Conservation (phyloP, 345 rosid genomes). For the Bruguiera parviflora region DNA sequence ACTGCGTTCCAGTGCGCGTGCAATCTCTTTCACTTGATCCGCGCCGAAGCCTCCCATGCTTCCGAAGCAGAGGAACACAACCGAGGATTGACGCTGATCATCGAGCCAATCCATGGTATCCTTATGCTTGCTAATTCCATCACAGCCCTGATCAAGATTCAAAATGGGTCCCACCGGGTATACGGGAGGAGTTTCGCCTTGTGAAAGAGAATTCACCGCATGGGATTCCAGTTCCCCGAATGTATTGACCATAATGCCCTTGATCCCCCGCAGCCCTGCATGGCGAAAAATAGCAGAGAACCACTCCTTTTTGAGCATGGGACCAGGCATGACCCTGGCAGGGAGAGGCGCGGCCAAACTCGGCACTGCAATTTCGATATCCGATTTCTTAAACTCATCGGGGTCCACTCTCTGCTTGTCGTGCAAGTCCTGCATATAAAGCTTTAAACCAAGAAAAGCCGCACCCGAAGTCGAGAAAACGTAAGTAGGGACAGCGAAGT, state of each 20-base stretch:
- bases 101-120: conserved; percentile 20
- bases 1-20: conserved; percentile 1
- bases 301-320: background rate
- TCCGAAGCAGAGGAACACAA: conserved; percentile 23
- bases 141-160: background rate
- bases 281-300: background rate
- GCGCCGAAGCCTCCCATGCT: conserved; percentile 13
- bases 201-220: background rate
- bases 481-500: conserved; percentile 20
- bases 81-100: conserved; percentile 10
- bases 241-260: conserved; percentile 15
- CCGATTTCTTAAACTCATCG: conserved; percentile 10
- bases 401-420: conserved; percentile 4
- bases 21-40: conserved; percentile 19
- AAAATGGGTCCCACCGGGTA: conserved; percentile 12
- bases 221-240: conserved; percentile 4
- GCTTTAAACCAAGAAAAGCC: conserved; percentile 10
- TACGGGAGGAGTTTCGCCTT: background rate
- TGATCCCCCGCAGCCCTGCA: background rate
- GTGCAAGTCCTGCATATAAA: conserved; percentile 1
- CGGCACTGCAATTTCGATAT: conserved; percentile 3
- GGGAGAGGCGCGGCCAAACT: background rate
- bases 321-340: background rate
- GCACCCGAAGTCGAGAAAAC: conserved; percentile 17
- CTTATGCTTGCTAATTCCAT: background rate